Percentiles rank a stretch among this genome's conserved stretches.
Conservation (phyloP, 1,139 yeast genomes). For the Yamadazyma sp. region DNA sequence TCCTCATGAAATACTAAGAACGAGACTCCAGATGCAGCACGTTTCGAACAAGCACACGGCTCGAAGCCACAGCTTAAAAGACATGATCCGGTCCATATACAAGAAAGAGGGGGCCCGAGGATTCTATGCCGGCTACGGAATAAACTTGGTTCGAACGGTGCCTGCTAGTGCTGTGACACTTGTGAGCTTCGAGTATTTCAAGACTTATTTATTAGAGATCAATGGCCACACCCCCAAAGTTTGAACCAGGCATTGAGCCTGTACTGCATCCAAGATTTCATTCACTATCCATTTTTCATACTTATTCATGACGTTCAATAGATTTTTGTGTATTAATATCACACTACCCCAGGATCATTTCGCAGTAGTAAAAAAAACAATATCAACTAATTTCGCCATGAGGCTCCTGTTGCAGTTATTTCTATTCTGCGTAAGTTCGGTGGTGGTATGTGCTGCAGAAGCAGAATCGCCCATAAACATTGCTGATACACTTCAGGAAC, state of each 20-base stretch:
- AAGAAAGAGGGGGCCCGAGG: constrained; percentile 75
- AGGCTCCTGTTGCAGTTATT: background rate
- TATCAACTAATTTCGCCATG: background rate
- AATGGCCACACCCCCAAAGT: constrained; percentile 21
- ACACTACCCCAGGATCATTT: constrained; percentile 1
- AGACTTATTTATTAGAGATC: constrained; percentile 52
- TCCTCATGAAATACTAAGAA: constrained; percentile 94
- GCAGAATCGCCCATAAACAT: background rate
- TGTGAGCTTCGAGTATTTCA: constrained; percentile 88
- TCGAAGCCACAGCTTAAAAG: constrained; percentile 17
- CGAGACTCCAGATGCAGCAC: constrained; percentile 74
- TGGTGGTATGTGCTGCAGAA: background rate
- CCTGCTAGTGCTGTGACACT: constrained; percentile 95
- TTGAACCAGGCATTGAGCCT: background rate
- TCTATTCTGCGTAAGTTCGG: background rate
- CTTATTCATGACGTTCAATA: background rate
- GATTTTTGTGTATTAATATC: constrained; percentile 1
- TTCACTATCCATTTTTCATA: background rate
- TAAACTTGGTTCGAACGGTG: constrained; percentile 85
- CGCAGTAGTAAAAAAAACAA: background rate
- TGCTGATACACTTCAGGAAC: background rate
- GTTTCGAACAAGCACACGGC: constrained; percentile 11
- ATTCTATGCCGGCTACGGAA: constrained; percentile 85
- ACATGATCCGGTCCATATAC: constrained; percentile 48
- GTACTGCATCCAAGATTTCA: background rate